Evolutionary conservation across 345 rosid species (phyloP).

Genomic region (Citrus maxima): DNA sequence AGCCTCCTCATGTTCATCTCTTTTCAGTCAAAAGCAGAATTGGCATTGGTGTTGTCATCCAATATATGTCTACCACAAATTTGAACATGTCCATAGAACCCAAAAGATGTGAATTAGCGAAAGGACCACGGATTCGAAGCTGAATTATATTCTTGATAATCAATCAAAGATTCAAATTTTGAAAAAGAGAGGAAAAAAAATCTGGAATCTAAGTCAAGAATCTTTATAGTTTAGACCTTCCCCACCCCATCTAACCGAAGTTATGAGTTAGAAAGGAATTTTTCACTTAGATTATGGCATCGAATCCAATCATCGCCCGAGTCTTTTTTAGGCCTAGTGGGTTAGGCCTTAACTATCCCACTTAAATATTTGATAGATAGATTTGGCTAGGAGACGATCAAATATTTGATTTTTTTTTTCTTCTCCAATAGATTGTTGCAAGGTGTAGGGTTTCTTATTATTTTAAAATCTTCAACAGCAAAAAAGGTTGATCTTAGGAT

Average conservation of each 20-base stretch:
- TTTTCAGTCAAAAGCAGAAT: conserved; percentile 28
- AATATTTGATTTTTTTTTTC: conserved; percentile 3
- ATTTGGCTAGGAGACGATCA: not conserved
- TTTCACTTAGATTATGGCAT: conserved; percentile 27
- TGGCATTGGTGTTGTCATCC: conserved; percentile 4
- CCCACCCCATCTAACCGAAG: conserved; percentile 18
- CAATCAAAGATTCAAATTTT: conserved; percentile 24
- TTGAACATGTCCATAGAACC: conserved; percentile 5
- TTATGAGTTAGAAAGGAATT: conserved; percentile 14
- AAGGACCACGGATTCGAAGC: conserved; percentile 23
- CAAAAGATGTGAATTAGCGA: not conserved
- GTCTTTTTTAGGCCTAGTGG: conserved; percentile 25
- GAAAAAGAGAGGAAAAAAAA: not conserved
- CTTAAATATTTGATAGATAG: too few relatives aligned
- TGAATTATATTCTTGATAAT: conserved; percentile 1
- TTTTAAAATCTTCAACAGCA: not conserved
- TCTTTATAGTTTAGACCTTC: conserved; percentile 19
- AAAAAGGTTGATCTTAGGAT: not conserved
- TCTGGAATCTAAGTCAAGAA: conserved; percentile 6
- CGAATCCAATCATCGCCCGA: conserved; percentile 33
- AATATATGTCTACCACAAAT: conserved; percentile 3
- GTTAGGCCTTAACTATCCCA: conserved; percentile 24
- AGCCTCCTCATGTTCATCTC: conserved; percentile 1
- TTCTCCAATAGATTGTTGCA: conserved; percentile 18
- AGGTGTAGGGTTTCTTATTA: not conserved